These are phyloP conservation scores for Talaromyces borbonicus DNA, from an alignment of 495 filamentous ascomycete species.

Conservation along the genomic window DNA sequence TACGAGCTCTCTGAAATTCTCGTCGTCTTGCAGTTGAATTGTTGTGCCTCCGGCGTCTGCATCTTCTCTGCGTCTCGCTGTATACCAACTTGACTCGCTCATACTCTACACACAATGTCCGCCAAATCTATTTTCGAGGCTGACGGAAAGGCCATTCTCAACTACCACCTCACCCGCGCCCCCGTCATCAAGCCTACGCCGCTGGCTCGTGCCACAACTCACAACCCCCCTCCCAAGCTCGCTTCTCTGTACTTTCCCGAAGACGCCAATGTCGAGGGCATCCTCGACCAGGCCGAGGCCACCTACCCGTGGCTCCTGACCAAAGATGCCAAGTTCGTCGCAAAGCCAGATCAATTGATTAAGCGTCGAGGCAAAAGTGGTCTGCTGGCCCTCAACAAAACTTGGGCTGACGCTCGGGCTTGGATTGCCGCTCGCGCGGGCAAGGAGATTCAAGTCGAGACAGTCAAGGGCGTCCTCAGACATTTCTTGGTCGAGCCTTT, in stretches of 20 bases:
- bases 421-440: conserved; percentile 90
- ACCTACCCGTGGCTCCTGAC: conserved; percentile 90
- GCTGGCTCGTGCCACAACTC: conserved; percentile 71
- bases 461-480: conserved; percentile 75
- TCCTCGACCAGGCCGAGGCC: conserved; percentile 91
- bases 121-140: conserved; percentile 97
- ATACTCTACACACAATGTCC: conserved; percentile 58
- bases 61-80: too few relatives aligned
- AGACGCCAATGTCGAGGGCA: conserved; percentile 65
- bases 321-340: conserved; percentile 81
- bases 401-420: conserved; percentile 80
- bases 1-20: too few relatives aligned
- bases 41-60: too few relatives aligned
- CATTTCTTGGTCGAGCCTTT: conserved; percentile 98
- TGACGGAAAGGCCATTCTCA: conserved; percentile 99
- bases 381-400: conserved; percentile 92
- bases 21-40: too few relatives aligned
- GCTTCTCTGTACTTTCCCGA: conserved; percentile 91
- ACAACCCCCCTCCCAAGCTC: conserved; percentile 87
- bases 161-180: conserved; percentile 99
- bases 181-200: conserved; percentile 96
- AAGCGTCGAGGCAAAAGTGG: conserved; percentile 99
- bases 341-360: conserved; percentile 99
- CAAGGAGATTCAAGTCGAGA: conserved; percentile 89
- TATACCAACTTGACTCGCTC: conserved; percentile 6